phyloP scores from a whole-genome alignment of 1,139 yeast species.

The Lodderomyces oxycetoniae region DNA sequence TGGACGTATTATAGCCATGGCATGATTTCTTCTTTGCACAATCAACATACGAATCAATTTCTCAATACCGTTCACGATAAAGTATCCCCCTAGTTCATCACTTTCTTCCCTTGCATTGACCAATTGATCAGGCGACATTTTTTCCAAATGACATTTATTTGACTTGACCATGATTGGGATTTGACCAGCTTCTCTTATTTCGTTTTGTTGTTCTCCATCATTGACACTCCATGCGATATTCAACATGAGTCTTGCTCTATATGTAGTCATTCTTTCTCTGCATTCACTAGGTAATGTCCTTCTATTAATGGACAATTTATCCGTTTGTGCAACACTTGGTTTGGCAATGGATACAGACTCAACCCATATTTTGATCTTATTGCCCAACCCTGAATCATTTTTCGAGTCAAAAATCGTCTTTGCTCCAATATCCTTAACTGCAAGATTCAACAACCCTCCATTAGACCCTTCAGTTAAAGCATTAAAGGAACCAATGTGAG shows the following conservation, averaged over 20 bases:
- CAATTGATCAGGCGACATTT: slow-evolving; percentile 74
- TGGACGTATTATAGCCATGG: slow-evolving; percentile 96
- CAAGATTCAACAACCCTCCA: slow-evolving; percentile 81
- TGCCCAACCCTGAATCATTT: slow-evolving; percentile 67
- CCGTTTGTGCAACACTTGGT: slow-evolving; percentile 70
- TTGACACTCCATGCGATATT: slow-evolving; percentile 83
- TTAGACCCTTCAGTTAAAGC: slow-evolving; percentile 85
- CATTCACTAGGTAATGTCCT: slow-evolving; percentile 84
- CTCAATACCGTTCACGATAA: slow-evolving; percentile 94
- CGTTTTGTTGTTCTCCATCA: slow-evolving; percentile 68
- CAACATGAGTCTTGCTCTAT: slow-evolving; percentile 68
- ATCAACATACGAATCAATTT: slow-evolving; percentile 94
- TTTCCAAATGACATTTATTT: slow-evolving; percentile 86
- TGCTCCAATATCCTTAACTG: slow-evolving; percentile 82
- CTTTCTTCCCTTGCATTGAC: slow-evolving; percentile 81
- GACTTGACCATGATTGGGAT: slow-evolving; percentile 88
- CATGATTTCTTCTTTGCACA: slow-evolving; percentile 96
- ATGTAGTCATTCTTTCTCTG: slow-evolving; percentile 81
- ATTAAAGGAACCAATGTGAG: slow-evolving; percentile 94
- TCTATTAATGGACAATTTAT: slow-evolving; percentile 76
- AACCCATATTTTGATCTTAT: slow-evolving; percentile 72
- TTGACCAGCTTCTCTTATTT: slow-evolving; percentile 86
- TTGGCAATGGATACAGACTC: slow-evolving; percentile 84
- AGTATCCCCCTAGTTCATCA: slow-evolving; percentile 96
- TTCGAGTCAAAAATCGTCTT: slow-evolving; percentile 80